These are phyloP conservation scores for Hypoxylon fuscum DNA, from an alignment of 495 filamentous ascomycete genomes.

Conservation along the genomic window DNA sequence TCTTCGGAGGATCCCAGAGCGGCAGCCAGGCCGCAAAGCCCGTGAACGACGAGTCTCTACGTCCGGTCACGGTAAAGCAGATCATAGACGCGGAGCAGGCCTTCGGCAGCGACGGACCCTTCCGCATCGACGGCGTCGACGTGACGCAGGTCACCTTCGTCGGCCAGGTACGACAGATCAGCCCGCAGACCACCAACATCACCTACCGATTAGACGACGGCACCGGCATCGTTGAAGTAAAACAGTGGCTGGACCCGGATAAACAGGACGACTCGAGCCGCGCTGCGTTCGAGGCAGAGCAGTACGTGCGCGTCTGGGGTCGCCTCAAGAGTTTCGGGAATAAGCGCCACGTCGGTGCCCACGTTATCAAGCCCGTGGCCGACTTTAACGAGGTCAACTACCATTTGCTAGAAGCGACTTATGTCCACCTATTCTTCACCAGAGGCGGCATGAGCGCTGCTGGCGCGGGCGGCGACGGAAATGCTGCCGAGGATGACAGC, in stretches of 20 bases:
- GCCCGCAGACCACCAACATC: conserved; percentile 85
- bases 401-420: conserved; percentile 88
- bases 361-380: conserved; percentile 77
- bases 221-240: conserved; percentile 90
- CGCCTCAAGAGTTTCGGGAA: conserved; percentile 78
- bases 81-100: conserved; percentile 79
- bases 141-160: conserved; percentile 77
- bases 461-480: conserved; percentile 45
- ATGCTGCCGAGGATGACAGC: conserved; percentile 53
- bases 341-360: conserved; percentile 81
- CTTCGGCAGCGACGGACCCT: conserved; percentile 73
- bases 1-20: conserved; percentile 54
- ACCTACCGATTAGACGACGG: conserved; percentile 96
- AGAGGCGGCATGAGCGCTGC: conserved; percentile 60
- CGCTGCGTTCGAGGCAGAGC: conserved; percentile 60
- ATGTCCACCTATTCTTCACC: conserved; percentile 86
- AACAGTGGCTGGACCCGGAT: conserved; percentile 83
- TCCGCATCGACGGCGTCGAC: conserved; percentile 79
- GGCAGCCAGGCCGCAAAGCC: conserved; percentile 52
- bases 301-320: conserved; percentile 85
- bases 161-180: conserved; percentile 88
- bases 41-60: conserved; percentile 72
- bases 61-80: conserved; percentile 95
- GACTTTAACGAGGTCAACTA: conserved; percentile 92
- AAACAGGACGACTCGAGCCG: conserved; percentile 62